These are phyloP conservation scores for Podaxis sp. DNA, from an alignment of 768 basidiomycete genomes.

Conservation along the genomic window DNA sequence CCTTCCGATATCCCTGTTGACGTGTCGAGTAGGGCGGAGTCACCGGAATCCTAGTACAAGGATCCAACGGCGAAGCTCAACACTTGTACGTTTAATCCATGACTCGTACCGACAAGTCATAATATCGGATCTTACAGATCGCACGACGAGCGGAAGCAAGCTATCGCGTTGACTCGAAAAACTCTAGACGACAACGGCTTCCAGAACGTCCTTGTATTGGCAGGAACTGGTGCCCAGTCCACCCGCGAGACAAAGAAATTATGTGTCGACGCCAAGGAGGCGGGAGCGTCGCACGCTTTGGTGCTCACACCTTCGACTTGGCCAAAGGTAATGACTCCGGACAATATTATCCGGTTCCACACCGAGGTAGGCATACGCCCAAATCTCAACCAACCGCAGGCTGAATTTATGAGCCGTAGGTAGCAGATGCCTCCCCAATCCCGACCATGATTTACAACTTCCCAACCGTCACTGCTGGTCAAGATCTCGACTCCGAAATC, in stretches of 20 bases:
- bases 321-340: conserved; percentile 61
- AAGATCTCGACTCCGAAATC: conserved; percentile 82
- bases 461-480: conserved; percentile 76
- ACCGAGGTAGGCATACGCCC: conserved; percentile 42
- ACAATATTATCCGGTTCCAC: conserved; percentile 67
- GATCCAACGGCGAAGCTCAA: conserved; percentile 76
- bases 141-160: conserved; percentile 64
- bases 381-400: neutral
- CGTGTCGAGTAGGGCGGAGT: conserved; percentile 58
- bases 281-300: conserved; percentile 79
- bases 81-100: conserved; percentile 42
- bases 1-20: conserved; percentile 13
- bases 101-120: neutral
- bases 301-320: conserved; percentile 76
- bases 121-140: conserved; percentile 33
- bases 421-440: conserved; percentile 67
- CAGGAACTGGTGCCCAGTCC: conserved; percentile 82
- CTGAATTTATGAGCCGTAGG: conserved; percentile 33
- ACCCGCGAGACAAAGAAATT: conserved; percentile 72
- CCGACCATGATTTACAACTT: conserved; percentile 87
- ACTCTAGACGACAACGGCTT: conserved; percentile 77
- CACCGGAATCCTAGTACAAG: conserved; percentile 71
- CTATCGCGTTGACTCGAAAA: conserved; percentile 63
- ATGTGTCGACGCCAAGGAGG: conserved; percentile 71
- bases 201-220: conserved; percentile 66